phyloP scores from a whole-genome alignment of 352 stramenopile genomes.

The Phytophthora megakarya region DNA sequence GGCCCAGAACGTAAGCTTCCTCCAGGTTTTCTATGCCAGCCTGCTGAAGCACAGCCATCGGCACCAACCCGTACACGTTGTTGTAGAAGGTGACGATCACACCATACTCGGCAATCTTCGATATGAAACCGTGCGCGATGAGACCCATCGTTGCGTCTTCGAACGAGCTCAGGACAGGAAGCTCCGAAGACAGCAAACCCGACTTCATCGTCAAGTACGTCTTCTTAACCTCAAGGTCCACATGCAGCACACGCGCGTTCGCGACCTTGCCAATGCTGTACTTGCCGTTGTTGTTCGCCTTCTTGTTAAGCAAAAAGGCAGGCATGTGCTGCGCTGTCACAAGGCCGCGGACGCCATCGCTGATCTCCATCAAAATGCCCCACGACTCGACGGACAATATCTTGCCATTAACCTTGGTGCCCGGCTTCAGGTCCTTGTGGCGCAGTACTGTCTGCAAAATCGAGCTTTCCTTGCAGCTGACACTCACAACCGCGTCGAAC shows the following conservation, averaged over 20 bases:
- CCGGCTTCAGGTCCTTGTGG: conserved; percentile 77
- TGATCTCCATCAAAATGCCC: conserved; percentile 87
- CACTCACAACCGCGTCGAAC: conserved; percentile 85
- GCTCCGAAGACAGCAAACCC: conserved; percentile 72
- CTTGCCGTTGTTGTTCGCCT: conserved; percentile 66
- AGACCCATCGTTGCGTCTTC: conserved; percentile 70
- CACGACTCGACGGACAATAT: conserved; percentile 83
- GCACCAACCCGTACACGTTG: conserved; percentile 93
- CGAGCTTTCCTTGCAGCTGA: conserved; percentile 81
- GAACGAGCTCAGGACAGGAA: conserved; percentile 81
- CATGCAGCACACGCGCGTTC: conserved; percentile 81
- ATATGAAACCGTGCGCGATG: conserved; percentile 92
- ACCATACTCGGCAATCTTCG: conserved; percentile 92
- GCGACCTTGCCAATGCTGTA: conserved; percentile 81
- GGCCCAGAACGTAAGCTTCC: conserved; percentile 84
- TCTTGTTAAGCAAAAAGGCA: conserved; percentile 70
- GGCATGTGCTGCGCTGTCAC: conserved; percentile 80
- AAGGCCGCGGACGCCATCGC: conserved; percentile 82
- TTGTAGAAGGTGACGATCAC: conserved; percentile 97
- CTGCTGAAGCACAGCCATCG: conserved; percentile 79
- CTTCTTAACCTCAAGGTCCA: conserved; percentile 92
- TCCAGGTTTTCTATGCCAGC: conserved; percentile 85
- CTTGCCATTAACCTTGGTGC: conserved; percentile 76
- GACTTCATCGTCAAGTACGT: conserved; percentile 92
- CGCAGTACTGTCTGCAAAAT: conserved; percentile 80